Percentiles rank a stretch among this genome's conserved stretches.
Evolutionary conservation across 163 green algal genomes (phyloP).

Genomic region (Scenedesmus sp.): DNA sequence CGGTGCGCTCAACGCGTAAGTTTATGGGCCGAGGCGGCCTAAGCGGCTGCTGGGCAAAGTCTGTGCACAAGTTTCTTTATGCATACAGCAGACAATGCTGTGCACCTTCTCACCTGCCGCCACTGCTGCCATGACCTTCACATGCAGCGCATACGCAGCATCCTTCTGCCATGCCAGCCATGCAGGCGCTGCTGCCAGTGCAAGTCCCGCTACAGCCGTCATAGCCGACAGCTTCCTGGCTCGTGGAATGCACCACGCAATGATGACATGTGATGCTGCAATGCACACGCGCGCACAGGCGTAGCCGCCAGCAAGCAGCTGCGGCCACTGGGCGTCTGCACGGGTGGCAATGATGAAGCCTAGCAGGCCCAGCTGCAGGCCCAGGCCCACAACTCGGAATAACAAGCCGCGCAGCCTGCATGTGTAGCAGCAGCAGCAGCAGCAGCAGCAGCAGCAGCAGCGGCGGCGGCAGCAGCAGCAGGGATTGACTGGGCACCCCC

Average conservation of each 20-base stretch:
- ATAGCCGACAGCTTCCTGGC: neutral
- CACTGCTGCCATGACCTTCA: neutral
- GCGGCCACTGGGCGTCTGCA: neutral
- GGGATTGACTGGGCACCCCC: too few relatives aligned
- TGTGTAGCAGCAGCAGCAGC: neutral
- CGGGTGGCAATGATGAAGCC: neutral
- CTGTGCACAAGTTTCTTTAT: neutral
- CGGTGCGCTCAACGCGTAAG: neutral
- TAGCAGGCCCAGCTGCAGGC: neutral
- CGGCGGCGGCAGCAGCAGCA: too few relatives aligned
- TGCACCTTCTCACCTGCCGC: neutral
- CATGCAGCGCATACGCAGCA: neutral
- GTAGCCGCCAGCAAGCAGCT: conserved; percentile 17
- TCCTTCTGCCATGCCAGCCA: conserved; percentile 5
- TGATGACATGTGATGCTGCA: neutral
- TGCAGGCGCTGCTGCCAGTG: neutral
- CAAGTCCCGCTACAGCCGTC: neutral
- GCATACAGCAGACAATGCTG: too few relatives aligned
- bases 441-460: neutral
- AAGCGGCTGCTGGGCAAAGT: too few relatives aligned
- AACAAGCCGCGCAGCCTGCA: neutral
- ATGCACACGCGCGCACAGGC: neutral
- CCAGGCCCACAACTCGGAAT: neutral
- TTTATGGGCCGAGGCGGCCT: too few relatives aligned
- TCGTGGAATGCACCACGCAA: neutral